Evolutionary conservation across 1,139 yeast species (phyloP).

Genomic region (Protomyces inundatus): DNA sequence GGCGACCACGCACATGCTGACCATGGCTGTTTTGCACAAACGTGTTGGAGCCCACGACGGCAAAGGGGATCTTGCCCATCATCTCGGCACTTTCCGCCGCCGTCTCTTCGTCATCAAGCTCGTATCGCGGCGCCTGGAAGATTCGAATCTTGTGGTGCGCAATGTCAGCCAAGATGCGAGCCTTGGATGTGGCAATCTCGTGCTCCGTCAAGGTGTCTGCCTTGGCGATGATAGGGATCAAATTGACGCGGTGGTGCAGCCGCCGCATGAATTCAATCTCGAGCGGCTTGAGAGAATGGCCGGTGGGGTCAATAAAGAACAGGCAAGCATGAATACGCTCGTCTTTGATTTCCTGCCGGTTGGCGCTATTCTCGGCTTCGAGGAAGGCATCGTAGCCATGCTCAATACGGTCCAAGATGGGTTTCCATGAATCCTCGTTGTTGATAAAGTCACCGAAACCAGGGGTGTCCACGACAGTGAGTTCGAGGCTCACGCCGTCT

Average conservation of each 20-base stretch:
- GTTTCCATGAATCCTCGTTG: slow-evolving; percentile 84
- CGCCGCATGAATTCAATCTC: slow-evolving; percentile 86
- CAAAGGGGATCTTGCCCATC: slow-evolving; percentile 76
- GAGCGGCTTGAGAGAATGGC: slow-evolving; percentile 82
- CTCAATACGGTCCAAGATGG: slow-evolving; percentile 86
- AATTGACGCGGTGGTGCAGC: slow-evolving; percentile 84
- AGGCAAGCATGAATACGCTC: slow-evolving; percentile 81
- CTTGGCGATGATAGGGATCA: slow-evolving; percentile 92
- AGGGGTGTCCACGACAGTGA: slow-evolving; percentile 83
- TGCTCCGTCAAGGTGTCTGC: slow-evolving; percentile 89
- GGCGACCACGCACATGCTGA: slow-evolving; percentile 79
- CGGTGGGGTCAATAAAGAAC: slow-evolving; percentile 94
- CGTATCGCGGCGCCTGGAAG: slow-evolving; percentile 73
- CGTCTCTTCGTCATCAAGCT: slow-evolving; percentile 83
- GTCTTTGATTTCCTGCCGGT: slow-evolving; percentile 65
- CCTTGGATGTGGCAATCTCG: slow-evolving; percentile 71
- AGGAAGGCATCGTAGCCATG: slow-evolving; percentile 78
- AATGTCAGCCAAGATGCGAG: slow-evolving; percentile 51
- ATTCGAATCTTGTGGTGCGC: slow-evolving; percentile 67
- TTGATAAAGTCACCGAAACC: slow-evolving; percentile 93
- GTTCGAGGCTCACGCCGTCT: slow-evolving; percentile 80
- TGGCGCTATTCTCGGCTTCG: slow-evolving; percentile 83
- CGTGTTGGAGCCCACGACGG: slow-evolving; percentile 84
- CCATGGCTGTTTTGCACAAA: slow-evolving; percentile 73
- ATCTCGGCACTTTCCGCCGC: slow-evolving; percentile 60